phyloP scores from a whole-genome alignment of 116 monocot species.

The Zostera marina region DNA sequence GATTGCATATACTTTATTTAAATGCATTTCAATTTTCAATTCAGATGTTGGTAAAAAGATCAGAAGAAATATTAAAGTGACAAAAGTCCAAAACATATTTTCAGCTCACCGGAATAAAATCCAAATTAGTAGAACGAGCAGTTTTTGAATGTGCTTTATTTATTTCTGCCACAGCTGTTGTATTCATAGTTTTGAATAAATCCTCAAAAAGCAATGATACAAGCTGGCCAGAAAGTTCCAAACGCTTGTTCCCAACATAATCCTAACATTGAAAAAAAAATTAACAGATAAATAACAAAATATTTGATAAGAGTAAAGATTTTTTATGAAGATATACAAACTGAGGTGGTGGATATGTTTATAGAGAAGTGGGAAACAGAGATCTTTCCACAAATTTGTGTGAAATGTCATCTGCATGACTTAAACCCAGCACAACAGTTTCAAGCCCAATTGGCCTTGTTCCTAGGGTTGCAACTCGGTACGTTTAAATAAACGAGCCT shows the following conservation, averaged over 20 bases:
- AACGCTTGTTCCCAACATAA: slow-evolving; percentile 95
- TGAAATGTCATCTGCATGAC: too few species aligned
- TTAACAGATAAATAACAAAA: background rate
- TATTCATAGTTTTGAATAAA: slow-evolving; percentile 92
- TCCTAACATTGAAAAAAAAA: slow-evolving; percentile 27
- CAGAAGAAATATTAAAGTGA: background rate
- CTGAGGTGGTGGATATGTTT: too few species aligned
- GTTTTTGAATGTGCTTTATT: slow-evolving; percentile 27
- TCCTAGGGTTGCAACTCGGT: too few species aligned
- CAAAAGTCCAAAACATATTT: background rate
- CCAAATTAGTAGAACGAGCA: slow-evolving; percentile 36
- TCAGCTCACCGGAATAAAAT: slow-evolving; percentile 37
- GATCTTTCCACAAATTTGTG: too few species aligned
- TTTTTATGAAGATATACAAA: too few species aligned
- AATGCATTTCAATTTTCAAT: too few species aligned
- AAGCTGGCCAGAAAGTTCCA: slow-evolving; percentile 92
- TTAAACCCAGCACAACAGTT: too few species aligned
- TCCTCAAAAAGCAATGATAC: slow-evolving; percentile 96
- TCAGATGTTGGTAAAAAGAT: too few species aligned
- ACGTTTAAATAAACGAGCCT: too few species aligned
- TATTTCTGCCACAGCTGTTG: slow-evolving; percentile 17
- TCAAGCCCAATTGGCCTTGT: too few species aligned
- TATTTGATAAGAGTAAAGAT: background rate
- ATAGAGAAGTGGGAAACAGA: too few species aligned
- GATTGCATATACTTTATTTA: too few species aligned